These are phyloP conservation scores for Alternaria rosae DNA, from an alignment of 2,329 filamentous ascomycete species.

Conservation along the genomic window DNA sequence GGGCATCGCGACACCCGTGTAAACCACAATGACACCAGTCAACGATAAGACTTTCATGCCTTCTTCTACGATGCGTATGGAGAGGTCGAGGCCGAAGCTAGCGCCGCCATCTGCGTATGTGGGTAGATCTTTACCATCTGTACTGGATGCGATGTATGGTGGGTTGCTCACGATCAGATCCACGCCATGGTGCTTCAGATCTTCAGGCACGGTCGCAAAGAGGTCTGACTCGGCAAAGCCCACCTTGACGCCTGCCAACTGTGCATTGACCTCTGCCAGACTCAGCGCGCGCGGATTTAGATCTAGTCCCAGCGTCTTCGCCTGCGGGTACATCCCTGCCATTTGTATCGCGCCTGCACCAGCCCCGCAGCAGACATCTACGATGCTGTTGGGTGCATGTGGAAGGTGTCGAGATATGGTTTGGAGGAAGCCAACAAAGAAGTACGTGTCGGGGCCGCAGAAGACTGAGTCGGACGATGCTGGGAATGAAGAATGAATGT, in stretches of 20 bases:
- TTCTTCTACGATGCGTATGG: conserved; percentile 28
- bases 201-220: conserved; percentile 21
- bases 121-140: conserved; percentile 27
- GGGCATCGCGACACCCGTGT: conserved; percentile 33
- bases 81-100: conserved; percentile 30
- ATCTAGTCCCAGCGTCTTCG: conserved; percentile 28
- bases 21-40: conserved; percentile 26
- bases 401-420: conserved; percentile 16
- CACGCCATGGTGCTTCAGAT: conserved; percentile 13
- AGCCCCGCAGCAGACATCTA: conserved; percentile 35
- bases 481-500: conserved; percentile 34
- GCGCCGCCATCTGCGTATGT: conserved; percentile 37
- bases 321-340: conserved; percentile 25
- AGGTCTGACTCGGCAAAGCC: conserved; percentile 30
- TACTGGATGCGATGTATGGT: conserved; percentile 34
- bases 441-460: conserved; percentile 35
- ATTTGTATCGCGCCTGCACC: conserved; percentile 36
- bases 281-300: conserved; percentile 30
- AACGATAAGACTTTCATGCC: conserved; percentile 26
- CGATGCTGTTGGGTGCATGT: conserved; percentile 15
- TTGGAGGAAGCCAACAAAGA: conserved; percentile 30
- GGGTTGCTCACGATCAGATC: conserved; percentile 37
- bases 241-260: conserved; percentile 19
- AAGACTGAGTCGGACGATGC: conserved; percentile 31
- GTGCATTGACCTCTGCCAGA: conserved; percentile 25